Conservation (phyloP, 345 rosid genomes). For the Populus deltoides region DNA sequence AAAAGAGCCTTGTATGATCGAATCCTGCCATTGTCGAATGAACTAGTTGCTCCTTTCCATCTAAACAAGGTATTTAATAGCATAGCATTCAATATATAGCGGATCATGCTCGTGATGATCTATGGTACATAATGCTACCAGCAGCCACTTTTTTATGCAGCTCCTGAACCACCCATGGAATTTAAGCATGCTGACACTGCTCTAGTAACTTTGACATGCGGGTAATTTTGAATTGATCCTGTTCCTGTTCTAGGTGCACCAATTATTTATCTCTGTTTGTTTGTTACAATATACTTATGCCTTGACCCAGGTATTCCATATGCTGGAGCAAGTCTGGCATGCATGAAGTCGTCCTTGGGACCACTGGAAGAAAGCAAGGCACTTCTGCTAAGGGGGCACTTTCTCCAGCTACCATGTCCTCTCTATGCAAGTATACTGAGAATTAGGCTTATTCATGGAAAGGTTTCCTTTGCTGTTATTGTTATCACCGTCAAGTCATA, state of each 20-base stretch:
- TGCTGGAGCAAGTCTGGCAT: slow-evolving; percentile 86
- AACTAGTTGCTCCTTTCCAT: slow-evolving; percentile 43
- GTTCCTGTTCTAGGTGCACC: not conserved
- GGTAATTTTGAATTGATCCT: slow-evolving; percentile 39
- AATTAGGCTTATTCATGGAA: slow-evolving; percentile 7
- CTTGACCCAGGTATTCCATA: slow-evolving; percentile 63
- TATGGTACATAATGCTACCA: slow-evolving; percentile 18
- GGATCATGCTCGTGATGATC: too few relatives aligned
- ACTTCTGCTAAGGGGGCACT: slow-evolving; percentile 81
- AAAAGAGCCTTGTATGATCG: slow-evolving; percentile 54
- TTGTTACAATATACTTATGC: slow-evolving; percentile 7
- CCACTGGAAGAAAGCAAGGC: slow-evolving; percentile 94
- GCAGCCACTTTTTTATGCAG: slow-evolving; percentile 71
- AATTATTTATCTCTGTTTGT: slow-evolving; percentile 9
- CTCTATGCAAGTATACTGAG: slow-evolving; percentile 74
- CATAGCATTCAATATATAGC: too few relatives aligned
- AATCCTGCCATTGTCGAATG: slow-evolving; percentile 40
- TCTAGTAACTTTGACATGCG: slow-evolving; percentile 79
- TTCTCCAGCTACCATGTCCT: slow-evolving; percentile 73
- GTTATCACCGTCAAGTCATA: not conserved
- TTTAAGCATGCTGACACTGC: slow-evolving; percentile 90
- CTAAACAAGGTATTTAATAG: slow-evolving; percentile 54
- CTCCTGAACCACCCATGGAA: slow-evolving; percentile 65
- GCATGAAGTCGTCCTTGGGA: slow-evolving; percentile 91
- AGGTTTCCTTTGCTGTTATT: not conserved